Evolutionary conservation across 257 asterid species (phyloP).

Genomic region (Solanum bulbocastanum): DNA sequence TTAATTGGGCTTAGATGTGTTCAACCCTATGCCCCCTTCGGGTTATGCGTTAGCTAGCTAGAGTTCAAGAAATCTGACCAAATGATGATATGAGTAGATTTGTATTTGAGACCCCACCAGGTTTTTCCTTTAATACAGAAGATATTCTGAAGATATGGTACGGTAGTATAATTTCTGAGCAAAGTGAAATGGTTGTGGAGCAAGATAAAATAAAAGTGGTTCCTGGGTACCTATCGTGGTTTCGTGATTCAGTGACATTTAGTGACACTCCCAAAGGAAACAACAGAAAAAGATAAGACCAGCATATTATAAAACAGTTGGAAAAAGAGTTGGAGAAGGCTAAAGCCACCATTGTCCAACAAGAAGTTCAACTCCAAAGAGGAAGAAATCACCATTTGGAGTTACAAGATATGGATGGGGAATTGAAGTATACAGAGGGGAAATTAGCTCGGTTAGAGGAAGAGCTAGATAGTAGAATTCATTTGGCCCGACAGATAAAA

Average conservation of each 20-base stretch:
- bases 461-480: not conserved
- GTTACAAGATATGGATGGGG: not conserved
- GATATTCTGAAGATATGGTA: not conserved
- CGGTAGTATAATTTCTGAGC: not conserved
- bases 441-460: not conserved
- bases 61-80: not conserved
- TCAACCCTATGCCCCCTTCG: not conserved
- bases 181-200: not conserved
- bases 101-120: not conserved
- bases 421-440: not conserved
- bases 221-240: not conserved
- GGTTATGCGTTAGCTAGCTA: not conserved
- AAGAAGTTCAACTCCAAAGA: not conserved
- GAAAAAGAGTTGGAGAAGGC: not conserved
- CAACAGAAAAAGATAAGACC: not conserved
- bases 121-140: too few relatives aligned
- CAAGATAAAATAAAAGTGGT: not conserved
- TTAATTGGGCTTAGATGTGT: not conserved
- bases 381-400: not conserved
- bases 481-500: not conserved
- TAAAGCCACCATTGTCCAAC: not conserved
- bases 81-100: not conserved
- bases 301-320: not conserved
- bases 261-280: not conserved
- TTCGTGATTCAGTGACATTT: not conserved